These are phyloP conservation scores for Ogataea trehalophila DNA, from an alignment of 805 yeast genomes.

Conservation along the genomic window DNA sequence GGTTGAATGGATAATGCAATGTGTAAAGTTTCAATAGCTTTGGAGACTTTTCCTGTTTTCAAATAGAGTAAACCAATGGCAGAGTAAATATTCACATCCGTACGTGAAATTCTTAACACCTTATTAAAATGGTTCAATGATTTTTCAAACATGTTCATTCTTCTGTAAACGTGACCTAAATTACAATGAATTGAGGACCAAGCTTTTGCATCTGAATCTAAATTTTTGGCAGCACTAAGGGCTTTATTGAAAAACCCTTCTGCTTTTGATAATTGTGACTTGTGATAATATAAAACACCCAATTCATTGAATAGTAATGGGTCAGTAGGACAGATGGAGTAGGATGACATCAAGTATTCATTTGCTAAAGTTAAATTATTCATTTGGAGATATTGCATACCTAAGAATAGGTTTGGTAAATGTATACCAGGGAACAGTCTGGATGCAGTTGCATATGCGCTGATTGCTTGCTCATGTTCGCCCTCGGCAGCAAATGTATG, in stretches of 20 bases:
- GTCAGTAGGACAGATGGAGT: slow-evolving; percentile 74
- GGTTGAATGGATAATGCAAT: slow-evolving; percentile 76
- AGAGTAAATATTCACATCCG: slow-evolving; percentile 67
- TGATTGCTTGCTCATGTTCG: slow-evolving; percentile 98
- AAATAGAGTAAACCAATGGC: slow-evolving; percentile 82
- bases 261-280: slow-evolving; percentile 59
- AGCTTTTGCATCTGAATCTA: slow-evolving; percentile 75
- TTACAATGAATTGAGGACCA: slow-evolving; percentile 84
- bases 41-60: slow-evolving; percentile 55
- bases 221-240: slow-evolving; percentile 55
- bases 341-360: slow-evolving; percentile 75
- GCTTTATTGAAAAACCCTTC: slow-evolving; percentile 71
- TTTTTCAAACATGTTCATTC: slow-evolving; percentile 53
- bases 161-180: slow-evolving; percentile 82
- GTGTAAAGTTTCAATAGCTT: slow-evolving; percentile 75
- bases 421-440: slow-evolving; percentile 88
- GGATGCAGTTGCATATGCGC: slow-evolving; percentile 95
- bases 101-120: slow-evolving; percentile 63
- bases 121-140: slow-evolving; percentile 73
- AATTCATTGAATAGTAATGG: slow-evolving; percentile 87
- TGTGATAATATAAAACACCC: slow-evolving; percentile 88
- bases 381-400: slow-evolving; percentile 94
- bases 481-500: slow-evolving; percentile 97
- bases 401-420: slow-evolving; percentile 81
- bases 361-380: slow-evolving; percentile 77